A percentile compares a stretch with the other conserved stretches of the same genome.
phyloP scores from a whole-genome alignment of 2,329 filamentous ascomycete genomes.

The Diplodia corticola region DNA sequence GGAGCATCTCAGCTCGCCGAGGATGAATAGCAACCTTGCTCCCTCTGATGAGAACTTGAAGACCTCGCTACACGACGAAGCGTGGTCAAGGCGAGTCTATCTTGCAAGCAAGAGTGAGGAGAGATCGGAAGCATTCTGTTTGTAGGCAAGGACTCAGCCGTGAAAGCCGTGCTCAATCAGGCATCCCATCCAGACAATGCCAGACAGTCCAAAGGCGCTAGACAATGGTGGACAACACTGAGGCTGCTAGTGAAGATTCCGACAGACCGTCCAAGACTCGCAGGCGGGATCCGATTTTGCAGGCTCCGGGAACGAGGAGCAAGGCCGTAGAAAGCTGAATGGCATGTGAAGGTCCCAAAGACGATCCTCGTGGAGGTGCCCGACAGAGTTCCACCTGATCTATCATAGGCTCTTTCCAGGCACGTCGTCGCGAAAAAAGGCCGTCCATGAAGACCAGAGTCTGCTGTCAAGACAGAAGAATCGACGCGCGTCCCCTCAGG shows the following conservation, averaged over 20 bases:
- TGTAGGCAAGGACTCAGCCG: constrained; percentile 41
- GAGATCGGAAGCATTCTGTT: constrained; percentile 43
- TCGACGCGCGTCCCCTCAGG: constrained; percentile 77
- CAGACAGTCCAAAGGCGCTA: constrained; percentile 21
- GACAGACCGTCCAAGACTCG: constrained; percentile 27
- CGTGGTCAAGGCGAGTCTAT: constrained; percentile 62
- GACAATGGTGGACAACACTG: constrained; percentile 30
- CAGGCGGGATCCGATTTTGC: constrained; percentile 40
- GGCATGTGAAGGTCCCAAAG: constrained; percentile 52
- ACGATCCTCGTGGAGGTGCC: constrained; percentile 50
- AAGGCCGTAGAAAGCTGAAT: constrained; percentile 19
- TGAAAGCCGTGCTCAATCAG: constrained; percentile 42
- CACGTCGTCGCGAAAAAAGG: constrained; percentile 48
- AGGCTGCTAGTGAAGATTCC: constrained; percentile 34
- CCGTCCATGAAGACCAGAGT: constrained; percentile 65
- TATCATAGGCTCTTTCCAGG: constrained; percentile 46
- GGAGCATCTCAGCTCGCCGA: constrained; percentile 43
- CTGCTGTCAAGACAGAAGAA: constrained; percentile 68
- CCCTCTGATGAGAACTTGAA: constrained; percentile 44
- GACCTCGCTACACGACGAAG: constrained; percentile 56
- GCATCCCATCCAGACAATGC: neutral
- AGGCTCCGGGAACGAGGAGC: constrained; percentile 25
- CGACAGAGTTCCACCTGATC: constrained; percentile 52
- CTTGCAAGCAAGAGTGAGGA: constrained; percentile 34
- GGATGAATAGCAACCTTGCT: constrained; percentile 28